Conservation (phyloP, 306 rosid species). For the Castanea crenata region DNA sequence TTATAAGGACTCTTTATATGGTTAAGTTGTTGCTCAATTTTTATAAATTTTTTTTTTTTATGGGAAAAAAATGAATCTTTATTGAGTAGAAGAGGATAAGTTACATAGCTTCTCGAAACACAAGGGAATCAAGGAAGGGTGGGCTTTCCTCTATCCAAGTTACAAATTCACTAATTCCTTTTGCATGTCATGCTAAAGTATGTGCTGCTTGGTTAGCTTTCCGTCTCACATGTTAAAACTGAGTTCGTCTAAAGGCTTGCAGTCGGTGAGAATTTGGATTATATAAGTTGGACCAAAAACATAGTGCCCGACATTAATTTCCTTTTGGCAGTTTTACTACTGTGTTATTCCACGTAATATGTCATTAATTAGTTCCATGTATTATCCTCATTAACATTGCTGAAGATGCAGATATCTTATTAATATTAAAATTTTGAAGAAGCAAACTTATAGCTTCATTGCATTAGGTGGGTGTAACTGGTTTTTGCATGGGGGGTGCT, state of each 20-base stretch:
- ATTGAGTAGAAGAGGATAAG: too few relatives aligned
- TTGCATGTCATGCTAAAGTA: too few relatives aligned
- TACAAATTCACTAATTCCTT: too few relatives aligned
- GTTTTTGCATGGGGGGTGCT: slow-evolving; percentile 99
- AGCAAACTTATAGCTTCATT: slow-evolving; percentile 11
- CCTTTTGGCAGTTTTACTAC: not conserved
- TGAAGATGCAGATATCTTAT: not conserved
- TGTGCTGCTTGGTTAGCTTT: too few relatives aligned
- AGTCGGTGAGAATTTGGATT: not conserved
- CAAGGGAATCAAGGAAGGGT: too few relatives aligned
- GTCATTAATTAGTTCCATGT: not conserved
- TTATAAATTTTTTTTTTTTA: not conserved
- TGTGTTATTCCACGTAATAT: not conserved
- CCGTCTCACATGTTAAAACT: too few relatives aligned
- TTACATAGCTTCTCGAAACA: too few relatives aligned
- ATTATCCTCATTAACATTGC: not conserved
- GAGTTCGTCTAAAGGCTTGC: too few relatives aligned
- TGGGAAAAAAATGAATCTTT: too few relatives aligned
- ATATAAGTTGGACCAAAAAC: not conserved
- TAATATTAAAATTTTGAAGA: not conserved
- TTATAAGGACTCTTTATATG: not conserved
- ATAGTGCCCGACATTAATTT: not conserved
- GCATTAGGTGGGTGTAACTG: slow-evolving; percentile 85
- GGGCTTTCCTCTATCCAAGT: too few relatives aligned
- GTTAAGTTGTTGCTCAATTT: not conserved